Conservation (phyloP, 352 stramenopile genomes). For the Globisporangium nodosum region DNA sequence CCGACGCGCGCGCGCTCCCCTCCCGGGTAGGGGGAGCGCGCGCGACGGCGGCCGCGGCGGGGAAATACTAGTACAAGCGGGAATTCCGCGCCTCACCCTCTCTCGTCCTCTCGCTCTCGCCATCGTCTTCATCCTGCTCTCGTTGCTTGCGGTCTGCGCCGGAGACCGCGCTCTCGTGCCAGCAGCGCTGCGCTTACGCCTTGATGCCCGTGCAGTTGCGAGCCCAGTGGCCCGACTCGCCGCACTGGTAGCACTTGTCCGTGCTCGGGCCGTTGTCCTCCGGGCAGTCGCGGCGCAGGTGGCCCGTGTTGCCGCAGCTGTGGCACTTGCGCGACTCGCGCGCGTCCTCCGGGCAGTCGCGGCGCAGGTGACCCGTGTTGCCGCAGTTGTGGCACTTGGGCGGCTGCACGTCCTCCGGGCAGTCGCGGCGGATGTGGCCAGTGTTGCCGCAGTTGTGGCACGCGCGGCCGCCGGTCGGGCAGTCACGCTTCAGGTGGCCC, state of each 20-base stretch:
- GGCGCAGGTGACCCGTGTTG: conserved; percentile 60
- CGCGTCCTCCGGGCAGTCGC: conserved; percentile 63
- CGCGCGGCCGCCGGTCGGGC: conserved; percentile 51
- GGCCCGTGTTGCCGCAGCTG: conserved; percentile 59
- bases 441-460: conserved; percentile 83
- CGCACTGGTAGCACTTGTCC: conserved; percentile 85
- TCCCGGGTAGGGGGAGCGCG: background rate
- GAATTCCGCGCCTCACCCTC: conserved; percentile 30
- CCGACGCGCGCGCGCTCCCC: background rate
- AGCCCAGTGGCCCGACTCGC: conserved; percentile 70
- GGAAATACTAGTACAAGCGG: conserved; percentile 60
- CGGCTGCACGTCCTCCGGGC: conserved; percentile 62
- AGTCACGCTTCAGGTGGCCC: conserved; percentile 81
- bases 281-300: conserved; percentile 76
- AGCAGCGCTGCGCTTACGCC: conserved; percentile 32
- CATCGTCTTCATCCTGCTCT: conserved; percentile 31
- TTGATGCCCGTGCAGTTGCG: conserved; percentile 63
- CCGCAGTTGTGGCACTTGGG: conserved; percentile 82
- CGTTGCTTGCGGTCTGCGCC: conserved; percentile 17
- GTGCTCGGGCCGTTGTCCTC: conserved; percentile 59
- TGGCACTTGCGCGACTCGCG: conserved; percentile 74
- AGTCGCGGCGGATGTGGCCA: conserved; percentile 77
- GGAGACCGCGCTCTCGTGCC: conserved; percentile 6
- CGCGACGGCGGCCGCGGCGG: conserved; percentile 4
- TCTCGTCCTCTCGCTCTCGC: conserved; percentile 27